phyloP scores from a whole-genome alignment of 768 basidiomycete species.

The Gyrodon lividus region DNA sequence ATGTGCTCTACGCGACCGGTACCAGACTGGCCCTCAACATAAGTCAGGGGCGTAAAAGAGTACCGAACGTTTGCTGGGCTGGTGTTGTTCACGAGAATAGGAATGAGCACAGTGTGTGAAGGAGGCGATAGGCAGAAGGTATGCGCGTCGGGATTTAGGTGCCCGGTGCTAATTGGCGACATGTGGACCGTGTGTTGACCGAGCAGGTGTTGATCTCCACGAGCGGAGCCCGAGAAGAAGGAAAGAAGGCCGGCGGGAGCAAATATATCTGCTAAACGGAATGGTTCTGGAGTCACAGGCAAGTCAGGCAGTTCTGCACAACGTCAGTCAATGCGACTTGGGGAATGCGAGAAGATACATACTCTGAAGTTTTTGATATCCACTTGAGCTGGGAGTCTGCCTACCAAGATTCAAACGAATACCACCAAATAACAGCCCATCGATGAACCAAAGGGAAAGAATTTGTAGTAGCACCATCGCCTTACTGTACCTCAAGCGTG shows the following conservation, averaged over 20 bases:
- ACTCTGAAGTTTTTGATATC: conserved; percentile 34
- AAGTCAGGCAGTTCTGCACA: conserved; percentile 35
- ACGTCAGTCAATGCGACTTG: conserved; percentile 5
- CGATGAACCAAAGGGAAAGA: conserved; percentile 55
- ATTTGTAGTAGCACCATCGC: conserved; percentile 65
- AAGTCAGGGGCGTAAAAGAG: conserved; percentile 64
- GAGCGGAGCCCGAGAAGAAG: conserved; percentile 32
- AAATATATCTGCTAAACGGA: conserved; percentile 49
- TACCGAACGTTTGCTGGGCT: conserved; percentile 70
- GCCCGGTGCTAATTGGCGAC: conserved; percentile 92
- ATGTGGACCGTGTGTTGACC: conserved; percentile 92
- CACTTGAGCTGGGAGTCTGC: conserved; percentile 7
- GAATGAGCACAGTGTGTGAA: conserved; percentile 61
- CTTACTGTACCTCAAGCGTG: conserved; percentile 65
- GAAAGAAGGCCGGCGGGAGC: conserved; percentile 51
- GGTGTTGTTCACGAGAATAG: conserved; percentile 89
- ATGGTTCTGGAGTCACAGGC: conserved; percentile 44
- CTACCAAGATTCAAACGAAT: conserved; percentile 55
- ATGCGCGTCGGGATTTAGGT: conserved; percentile 73
- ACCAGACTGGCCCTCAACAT: conserved; percentile 38
- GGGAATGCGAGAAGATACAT: conserved; percentile 4
- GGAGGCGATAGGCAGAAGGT: conserved; percentile 71
- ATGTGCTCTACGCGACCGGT: conserved; percentile 49
- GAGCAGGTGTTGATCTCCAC: conserved; percentile 59
- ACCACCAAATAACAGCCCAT: conserved; percentile 72